These are phyloP conservation scores for Penicillium brevicompactum DNA, from an alignment of 2,329 filamentous ascomycete genomes.

Conservation along the genomic window DNA sequence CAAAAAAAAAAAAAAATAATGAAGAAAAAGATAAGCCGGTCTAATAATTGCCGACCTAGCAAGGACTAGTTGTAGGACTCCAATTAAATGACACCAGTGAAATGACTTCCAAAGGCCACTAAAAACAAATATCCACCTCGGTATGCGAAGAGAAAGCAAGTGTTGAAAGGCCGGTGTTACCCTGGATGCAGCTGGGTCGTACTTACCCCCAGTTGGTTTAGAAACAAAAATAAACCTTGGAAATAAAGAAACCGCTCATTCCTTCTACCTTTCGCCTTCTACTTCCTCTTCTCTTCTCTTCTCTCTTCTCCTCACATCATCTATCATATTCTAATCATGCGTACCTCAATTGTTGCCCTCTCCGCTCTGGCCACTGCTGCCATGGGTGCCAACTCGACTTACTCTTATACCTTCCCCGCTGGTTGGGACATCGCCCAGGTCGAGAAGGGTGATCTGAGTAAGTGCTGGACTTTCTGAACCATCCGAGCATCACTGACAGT, in stretches of 20 bases:
- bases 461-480: conserved; percentile 6
- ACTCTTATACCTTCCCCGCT: conserved; percentile 45
- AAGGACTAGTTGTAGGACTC: too few species aligned
- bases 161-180: conserved; percentile 1
- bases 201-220: neutral
- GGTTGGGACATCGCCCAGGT: conserved; percentile 48
- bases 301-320: neutral
- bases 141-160: conserved; percentile 1
- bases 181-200: neutral
- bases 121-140: conserved; percentile 2
- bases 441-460: conserved; percentile 34
- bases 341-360: conserved; percentile 51
- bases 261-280: conserved; percentile 5
- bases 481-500: neutral
- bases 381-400: conserved; percentile 40
- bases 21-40: neutral
- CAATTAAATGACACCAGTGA: neutral
- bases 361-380: conserved; percentile 50
- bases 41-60: neutral
- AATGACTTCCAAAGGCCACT: neutral
- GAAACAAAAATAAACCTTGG: conserved; percentile 1
- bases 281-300: neutral
- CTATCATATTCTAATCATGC: conserved; percentile 41
- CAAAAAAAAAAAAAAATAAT: neutral
- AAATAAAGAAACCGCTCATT: conserved; percentile 5